These are phyloP conservation scores for Fusarium piperis DNA, from an alignment of 2,329 filamentous ascomycete species.

Conservation along the genomic window DNA sequence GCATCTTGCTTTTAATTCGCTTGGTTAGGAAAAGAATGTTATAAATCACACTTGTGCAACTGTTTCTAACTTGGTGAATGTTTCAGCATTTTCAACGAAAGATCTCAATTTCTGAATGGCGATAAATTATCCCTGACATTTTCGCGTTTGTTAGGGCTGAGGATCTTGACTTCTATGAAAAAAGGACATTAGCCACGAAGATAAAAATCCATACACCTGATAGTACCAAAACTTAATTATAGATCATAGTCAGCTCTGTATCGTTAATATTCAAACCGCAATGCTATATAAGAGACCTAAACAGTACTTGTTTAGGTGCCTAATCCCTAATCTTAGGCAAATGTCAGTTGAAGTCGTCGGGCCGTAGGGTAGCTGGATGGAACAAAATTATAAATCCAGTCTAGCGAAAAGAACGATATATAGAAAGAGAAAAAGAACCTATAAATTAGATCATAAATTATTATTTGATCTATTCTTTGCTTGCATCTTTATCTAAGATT, in stretches of 20 bases:
- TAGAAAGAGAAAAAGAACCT: rapidly evolving
- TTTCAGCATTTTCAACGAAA: background rate
- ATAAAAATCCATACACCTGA: too few relatives aligned
- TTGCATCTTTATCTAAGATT: background rate
- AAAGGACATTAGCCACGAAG: too few relatives aligned
- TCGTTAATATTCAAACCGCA: background rate
- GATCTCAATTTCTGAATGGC: background rate
- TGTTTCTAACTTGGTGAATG: background rate
- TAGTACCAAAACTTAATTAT: too few relatives aligned
- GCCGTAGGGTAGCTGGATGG: background rate
- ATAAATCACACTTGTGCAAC: background rate
- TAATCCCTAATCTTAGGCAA: background rate
- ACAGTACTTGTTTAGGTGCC: background rate
- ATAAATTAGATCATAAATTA: rapidly evolving
- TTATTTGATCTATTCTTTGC: background rate
- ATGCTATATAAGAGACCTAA: background rate
- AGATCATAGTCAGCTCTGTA: too few relatives aligned
- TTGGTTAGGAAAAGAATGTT: background rate
- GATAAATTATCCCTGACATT: background rate
- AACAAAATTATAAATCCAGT: too few relatives aligned
- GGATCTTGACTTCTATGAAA: background rate
- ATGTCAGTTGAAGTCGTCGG: background rate
- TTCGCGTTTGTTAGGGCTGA: background rate
- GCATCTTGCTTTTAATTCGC: background rate
- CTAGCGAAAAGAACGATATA: background rate